A percentile compares a stretch with the other conserved stretches of the same genome.
Conservation (phyloP, 75 land plant genomes). For the Gnetum montanum region DNA sequence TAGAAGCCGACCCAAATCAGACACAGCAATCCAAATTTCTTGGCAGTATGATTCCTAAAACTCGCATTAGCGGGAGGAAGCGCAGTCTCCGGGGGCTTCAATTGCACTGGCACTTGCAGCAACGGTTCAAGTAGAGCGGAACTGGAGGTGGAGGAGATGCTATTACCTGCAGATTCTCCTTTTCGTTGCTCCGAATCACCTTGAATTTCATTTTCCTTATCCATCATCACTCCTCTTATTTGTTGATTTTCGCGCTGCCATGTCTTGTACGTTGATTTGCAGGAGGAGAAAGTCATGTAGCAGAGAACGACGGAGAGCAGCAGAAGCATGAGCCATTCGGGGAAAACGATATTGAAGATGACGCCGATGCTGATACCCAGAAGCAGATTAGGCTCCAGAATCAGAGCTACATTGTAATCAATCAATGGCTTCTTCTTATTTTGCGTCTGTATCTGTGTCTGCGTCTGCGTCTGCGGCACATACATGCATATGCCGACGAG, state of each 20-base stretch:
- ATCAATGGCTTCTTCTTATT: constrained; percentile 13
- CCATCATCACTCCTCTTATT: too few relatives aligned
- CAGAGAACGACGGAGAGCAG: constrained; percentile 10
- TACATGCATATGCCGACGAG: constrained; percentile 16
- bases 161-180: too few relatives aligned
- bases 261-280: neutral
- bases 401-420: constrained; percentile 24
- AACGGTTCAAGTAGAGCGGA: neutral
- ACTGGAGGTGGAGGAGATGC: too few relatives aligned
- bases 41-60: neutral
- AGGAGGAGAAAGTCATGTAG: neutral
- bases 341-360: constrained; percentile 28
- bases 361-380: constrained; percentile 27
- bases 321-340: constrained; percentile 21
- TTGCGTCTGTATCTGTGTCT: constrained; percentile 1
- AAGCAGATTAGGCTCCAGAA: constrained; percentile 25
- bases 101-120: neutral
- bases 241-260: too few relatives aligned
- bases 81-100: neutral
- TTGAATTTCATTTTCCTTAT: too few relatives aligned
- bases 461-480: constrained; percentile 5
- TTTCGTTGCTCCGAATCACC: too few relatives aligned
- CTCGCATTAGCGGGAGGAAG: neutral
- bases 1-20: too few relatives aligned
- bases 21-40: neutral